Conservation (phyloP, 805 yeast species). For the Maudiozyma serrabonitensis region DNA sequence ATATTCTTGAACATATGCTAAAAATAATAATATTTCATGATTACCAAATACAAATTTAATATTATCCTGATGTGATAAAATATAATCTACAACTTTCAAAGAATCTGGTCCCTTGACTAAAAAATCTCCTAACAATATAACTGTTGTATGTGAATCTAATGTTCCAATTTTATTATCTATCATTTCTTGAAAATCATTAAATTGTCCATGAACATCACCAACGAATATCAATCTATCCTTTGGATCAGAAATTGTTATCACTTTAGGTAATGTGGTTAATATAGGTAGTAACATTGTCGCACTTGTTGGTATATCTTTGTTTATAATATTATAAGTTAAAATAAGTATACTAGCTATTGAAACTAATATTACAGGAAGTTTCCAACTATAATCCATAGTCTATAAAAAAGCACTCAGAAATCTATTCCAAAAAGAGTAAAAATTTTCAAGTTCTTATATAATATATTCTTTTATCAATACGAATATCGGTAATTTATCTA, state of each 20-base stretch:
- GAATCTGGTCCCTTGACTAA: slow-evolving; percentile 78
- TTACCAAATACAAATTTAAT: slow-evolving; percentile 79
- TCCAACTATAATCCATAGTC: neutral
- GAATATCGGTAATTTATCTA: too few species aligned
- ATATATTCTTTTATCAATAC: too few species aligned
- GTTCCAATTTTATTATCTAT: slow-evolving; percentile 37
- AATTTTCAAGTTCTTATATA: neutral
- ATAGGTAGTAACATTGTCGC: neutral
- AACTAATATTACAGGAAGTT: neutral
- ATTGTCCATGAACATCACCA: slow-evolving; percentile 87
- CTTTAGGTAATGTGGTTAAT: slow-evolving; percentile 2
- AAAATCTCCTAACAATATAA: slow-evolving; percentile 76
- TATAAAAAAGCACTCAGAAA: too few species aligned
- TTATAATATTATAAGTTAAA: neutral
- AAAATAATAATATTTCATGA: slow-evolving; percentile 69
- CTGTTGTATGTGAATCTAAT: slow-evolving; percentile 32
- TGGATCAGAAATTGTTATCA: slow-evolving; percentile 4
- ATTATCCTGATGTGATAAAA: slow-evolving; percentile 37
- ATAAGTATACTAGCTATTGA: neutral
- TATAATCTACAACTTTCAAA: slow-evolving; percentile 53
- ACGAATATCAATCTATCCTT: slow-evolving; percentile 47
- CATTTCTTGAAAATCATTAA: slow-evolving; percentile 42
- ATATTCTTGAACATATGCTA: slow-evolving; percentile 38
- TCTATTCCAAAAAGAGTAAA: neutral
- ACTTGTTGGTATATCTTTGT: neutral